Base-by-base conservation (phyloP, 2,329 filamentous ascomycete species). In the Neospermospora avenae region DNA sequence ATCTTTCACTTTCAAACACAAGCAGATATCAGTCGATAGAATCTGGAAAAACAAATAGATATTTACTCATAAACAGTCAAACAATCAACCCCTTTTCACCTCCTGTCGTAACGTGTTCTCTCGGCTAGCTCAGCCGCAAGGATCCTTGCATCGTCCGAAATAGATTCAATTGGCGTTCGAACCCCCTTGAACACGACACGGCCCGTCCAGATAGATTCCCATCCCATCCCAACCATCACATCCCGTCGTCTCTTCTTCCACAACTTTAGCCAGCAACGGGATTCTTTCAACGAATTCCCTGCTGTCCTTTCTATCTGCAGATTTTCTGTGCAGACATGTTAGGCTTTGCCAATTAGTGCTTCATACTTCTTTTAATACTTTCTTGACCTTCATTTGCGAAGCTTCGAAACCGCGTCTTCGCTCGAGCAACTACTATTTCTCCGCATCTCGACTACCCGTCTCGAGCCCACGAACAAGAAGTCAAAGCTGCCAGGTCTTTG, bases 301-400 rank as follows among this genome's bases (percentile, higher is more conserved):
- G 54, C 51, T 56, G 45, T 45, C 48, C 55, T 63, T 49, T 34
- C 49, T 45, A 55, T 42, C 57, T 63, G 58, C 45, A 63, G 46
- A 22, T 22, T 63, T 58, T 61, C n/a, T 64, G 61, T 67, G 66
- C 63, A 63, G 66, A 68, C 55, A 71, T 71, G 69, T 63, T 64
- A 62, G 55, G 57, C 52, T 67, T 55, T 62, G 62, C 54, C 66
- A 66, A 69, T 63, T 69, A 67, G 58, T 51, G 48, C 48, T 51
- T 22, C 48, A 51, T 61, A 62, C 53, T 60, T 45, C 58, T 68
- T 68, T 66, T 67, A 68, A 62, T 66, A 61, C 54, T 51, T 64
- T 68, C 64, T 65, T 52, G 56, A 64, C 63, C 41, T 46, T 66
- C 63, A 42, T 64, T 66, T 60, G 34, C 41, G 51, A 25, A 25